Evolutionary conservation across 164 flowering plant species (phyloP), one percentile per base, ranked within the genome.

Genomic region (Annona cherimola): DNA sequence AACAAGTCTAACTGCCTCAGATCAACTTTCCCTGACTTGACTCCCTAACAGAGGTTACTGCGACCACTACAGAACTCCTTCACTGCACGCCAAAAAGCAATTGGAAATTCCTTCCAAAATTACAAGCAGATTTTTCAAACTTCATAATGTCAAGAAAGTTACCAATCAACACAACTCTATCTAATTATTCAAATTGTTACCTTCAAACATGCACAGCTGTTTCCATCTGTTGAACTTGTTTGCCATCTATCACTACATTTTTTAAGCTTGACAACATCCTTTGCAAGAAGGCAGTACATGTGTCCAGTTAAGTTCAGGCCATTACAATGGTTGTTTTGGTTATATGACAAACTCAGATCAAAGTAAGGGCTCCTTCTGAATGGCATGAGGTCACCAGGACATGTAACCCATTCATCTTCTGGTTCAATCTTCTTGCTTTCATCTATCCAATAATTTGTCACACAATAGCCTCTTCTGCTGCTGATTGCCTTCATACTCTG

Each of bases 191-290:
- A n/a, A 61, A 20, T 61, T 61, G 66, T 12, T 79, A 92, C 99
- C 94, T 86, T 75, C 42, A 84, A 79, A 76, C 97, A 94, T 4
- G 67, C 70, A 68, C 92, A 90, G 65, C 75, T 80, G 76, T 81
- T 85, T 76, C 73, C 68, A 70, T 72, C 71, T 16, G 75, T 82
- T 55, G 4, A 69, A 68, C 73, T 12, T 16, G 69, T 68, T 6
- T 42, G 64, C 92, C 86, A 82, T 66, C 86, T 88, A 75, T 82
- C 77, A 62, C 89, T 83, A 75, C 97, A 94, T 78, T 87, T 92
- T 20, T 79, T 79, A 70, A 84, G 85, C 77, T 83, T 83, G 40
- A 88, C 81, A 74, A 90, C 75, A 70, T 87, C 90, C 63, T 75
- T 77, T 26, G 85, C 86, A 77, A 79, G 77, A 77, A 91, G 83